phyloP scores from a whole-genome alignment of 805 yeast genomes.

The Starmerella apis region DNA sequence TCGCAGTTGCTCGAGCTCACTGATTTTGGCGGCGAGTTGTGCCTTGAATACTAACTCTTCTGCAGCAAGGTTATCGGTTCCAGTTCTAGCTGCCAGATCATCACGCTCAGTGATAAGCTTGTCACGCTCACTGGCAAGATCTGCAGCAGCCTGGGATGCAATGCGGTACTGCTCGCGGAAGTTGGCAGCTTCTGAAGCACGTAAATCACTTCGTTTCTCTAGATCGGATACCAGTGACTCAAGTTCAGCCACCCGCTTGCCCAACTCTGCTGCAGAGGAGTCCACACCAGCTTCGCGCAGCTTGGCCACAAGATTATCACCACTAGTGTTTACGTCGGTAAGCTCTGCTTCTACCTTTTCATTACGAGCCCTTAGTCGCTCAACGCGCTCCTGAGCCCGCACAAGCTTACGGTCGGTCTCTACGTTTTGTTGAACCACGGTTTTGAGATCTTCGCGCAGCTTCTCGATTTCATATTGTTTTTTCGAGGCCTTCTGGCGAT shows the following conservation, averaged over 20 bases:
- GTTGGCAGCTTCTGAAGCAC: constrained; percentile 23
- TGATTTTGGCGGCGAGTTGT: constrained; percentile 28
- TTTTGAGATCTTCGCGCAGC: constrained; percentile 37
- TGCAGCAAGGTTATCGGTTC: constrained; percentile 26
- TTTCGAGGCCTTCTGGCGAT: constrained; percentile 34
- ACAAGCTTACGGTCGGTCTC: constrained; percentile 27
- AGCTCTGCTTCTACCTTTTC: constrained; percentile 26
- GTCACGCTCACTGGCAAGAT: constrained; percentile 25
- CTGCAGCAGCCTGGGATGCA: constrained; percentile 27
- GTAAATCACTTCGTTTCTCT: neutral
- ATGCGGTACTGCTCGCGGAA: constrained; percentile 37
- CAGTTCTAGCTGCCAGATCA: constrained; percentile 40
- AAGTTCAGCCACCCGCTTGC: neutral
- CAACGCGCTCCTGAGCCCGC: constrained; percentile 26
- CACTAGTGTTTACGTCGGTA: constrained; percentile 4
- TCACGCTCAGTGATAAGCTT: constrained; percentile 30
- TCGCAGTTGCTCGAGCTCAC: constrained; percentile 26
- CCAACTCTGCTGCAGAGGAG: neutral
- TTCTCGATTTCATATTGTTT: constrained; percentile 40
- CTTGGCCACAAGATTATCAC: constrained; percentile 29
- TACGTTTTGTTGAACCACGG: constrained; percentile 40
- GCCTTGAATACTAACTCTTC: constrained; percentile 26
- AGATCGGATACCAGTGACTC: constrained; percentile 1
- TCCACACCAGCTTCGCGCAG: constrained; percentile 26
- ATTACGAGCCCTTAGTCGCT: constrained; percentile 22